A percentile compares a stretch with the other conserved stretches of the same genome.
Evolutionary conservation across 2,329 filamentous ascomycete genomes (phyloP).

Genomic region (Arthrobotrys megalospora): DNA sequence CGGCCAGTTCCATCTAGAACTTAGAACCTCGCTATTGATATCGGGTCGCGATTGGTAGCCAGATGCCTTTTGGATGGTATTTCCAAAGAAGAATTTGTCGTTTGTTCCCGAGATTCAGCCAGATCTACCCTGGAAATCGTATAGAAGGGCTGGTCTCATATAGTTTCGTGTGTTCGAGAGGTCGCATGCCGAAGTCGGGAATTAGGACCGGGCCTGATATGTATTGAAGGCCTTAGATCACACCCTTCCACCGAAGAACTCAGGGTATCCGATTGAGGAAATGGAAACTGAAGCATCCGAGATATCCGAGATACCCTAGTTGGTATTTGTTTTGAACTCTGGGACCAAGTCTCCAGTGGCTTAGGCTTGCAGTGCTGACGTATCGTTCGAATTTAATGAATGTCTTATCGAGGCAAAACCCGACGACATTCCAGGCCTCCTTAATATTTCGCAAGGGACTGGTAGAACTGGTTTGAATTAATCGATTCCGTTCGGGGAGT

Average conservation of each 20-base stretch:
- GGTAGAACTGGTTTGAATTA: background rate
- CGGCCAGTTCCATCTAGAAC: background rate
- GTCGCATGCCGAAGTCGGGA: constrained; percentile 1
- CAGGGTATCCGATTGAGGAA: constrained; percentile 3
- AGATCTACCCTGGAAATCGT: no score
- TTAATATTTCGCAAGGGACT: background rate
- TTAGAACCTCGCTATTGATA: background rate
- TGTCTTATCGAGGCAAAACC: background rate
- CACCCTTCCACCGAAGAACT: background rate
- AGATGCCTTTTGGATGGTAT: background rate
- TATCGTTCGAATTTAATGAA: constrained; percentile 9
- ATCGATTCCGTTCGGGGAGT: background rate
- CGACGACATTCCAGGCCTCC: background rate
- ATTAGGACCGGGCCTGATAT: constrained; percentile 19
- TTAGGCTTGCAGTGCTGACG: constrained; percentile 4
- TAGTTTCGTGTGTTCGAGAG: background rate
- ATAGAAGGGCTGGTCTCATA: no score
- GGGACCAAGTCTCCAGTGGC: background rate
- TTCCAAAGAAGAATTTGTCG: background rate
- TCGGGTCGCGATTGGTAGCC: background rate
- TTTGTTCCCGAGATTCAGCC: background rate
- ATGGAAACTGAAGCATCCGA: constrained; percentile 1
- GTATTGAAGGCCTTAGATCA: constrained; percentile 8
- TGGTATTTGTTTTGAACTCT: constrained; percentile 7
- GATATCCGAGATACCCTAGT: constrained; percentile 9